Evolutionary conservation across 495 filamentous ascomycete genomes (phyloP).

Genomic region (Chlorociboria aeruginascens): DNA sequence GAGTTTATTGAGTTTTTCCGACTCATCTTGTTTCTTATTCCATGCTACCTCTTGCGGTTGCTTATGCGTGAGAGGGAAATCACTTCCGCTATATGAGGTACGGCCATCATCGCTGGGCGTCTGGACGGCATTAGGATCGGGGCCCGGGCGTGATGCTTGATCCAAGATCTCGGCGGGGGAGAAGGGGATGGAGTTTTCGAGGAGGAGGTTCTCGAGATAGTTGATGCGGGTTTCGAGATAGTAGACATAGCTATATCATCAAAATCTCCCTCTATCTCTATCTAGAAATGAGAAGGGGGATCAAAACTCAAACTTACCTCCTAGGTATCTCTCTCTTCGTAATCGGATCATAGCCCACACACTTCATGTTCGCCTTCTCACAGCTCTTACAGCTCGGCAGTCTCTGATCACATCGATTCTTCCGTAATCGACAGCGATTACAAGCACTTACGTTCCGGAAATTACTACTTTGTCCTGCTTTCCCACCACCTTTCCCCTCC

Average conservation of each 20-base stretch:
- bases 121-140: conserved; percentile 28
- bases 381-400: conserved; percentile 83
- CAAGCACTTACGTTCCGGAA: conserved; percentile 95
- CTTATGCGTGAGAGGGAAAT: not conserved
- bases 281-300: not conserved
- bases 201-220: conserved; percentile 70
- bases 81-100: conserved; percentile 17
- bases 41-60: conserved; percentile 22
- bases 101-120: conserved; percentile 29
- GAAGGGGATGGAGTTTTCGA: conserved; percentile 56
- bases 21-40: conserved; percentile 43
- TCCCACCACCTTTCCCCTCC: conserved; percentile 12
- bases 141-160: conserved; percentile 43
- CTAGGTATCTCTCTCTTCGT: conserved; percentile 89
- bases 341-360: conserved; percentile 92
- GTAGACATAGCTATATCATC: conserved; percentile 67
- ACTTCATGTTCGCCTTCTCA: conserved; percentile 78
- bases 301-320: conserved; percentile 34
- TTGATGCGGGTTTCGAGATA: conserved; percentile 80
- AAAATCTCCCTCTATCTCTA: not conserved
- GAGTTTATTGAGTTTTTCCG: conserved; percentile 56
- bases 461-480: conserved; percentile 37
- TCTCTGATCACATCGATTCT: conserved; percentile 89
- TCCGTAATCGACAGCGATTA: conserved; percentile 81
- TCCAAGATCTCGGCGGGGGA: conserved; percentile 70